A percentile compares a stretch with the other conserved stretches of the same genome.
Evolutionary conservation across 768 basidiomycete genomes (phyloP).

Genomic region (Panellus pusillus): DNA sequence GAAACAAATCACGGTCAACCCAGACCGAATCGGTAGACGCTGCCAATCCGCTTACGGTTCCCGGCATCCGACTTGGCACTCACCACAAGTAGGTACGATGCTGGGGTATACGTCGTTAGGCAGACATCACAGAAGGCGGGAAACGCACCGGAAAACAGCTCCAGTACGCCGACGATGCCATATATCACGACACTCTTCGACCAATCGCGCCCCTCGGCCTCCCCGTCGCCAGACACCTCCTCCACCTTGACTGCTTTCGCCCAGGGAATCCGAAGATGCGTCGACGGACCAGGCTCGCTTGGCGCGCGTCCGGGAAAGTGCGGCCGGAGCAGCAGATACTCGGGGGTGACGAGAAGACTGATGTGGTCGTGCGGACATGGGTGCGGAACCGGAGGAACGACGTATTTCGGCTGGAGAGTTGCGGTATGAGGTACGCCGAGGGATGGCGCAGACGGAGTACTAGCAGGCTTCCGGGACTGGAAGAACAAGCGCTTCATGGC

Average conservation of each 20-base stretch:
- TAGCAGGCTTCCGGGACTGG: constrained; percentile 34
- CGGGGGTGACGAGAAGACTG: constrained; percentile 54
- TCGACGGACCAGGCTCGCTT: constrained; percentile 27
- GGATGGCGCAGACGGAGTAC: constrained; percentile 25
- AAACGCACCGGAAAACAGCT: constrained; percentile 66
- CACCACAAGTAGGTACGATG: constrained; percentile 75
- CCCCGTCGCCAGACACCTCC: constrained; percentile 41
- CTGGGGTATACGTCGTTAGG: constrained; percentile 34
- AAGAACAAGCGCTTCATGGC: constrained; percentile 44
- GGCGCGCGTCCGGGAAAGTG: constrained; percentile 34
- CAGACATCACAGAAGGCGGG: constrained; percentile 1
- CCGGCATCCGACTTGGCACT: constrained; percentile 64
- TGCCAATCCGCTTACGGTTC: constrained; percentile 47
- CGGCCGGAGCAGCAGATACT: constrained; percentile 70
- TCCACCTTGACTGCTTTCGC: constrained; percentile 55
- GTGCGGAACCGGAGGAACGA: constrained; percentile 71
- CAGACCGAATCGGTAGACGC: neutral
- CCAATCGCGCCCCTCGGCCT: constrained; percentile 50
- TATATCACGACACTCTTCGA: constrained; percentile 58
- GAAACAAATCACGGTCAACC: constrained; percentile 7
- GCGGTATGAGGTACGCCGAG: constrained; percentile 22
- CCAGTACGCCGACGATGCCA: constrained; percentile 74
- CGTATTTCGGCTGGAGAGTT: constrained; percentile 60
- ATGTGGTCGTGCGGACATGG: constrained; percentile 73
- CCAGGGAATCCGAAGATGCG: constrained; percentile 59